Evolutionary conservation across 2,329 filamentous ascomycete species (phyloP).

Genomic region (Fusarium nanum): DNA sequence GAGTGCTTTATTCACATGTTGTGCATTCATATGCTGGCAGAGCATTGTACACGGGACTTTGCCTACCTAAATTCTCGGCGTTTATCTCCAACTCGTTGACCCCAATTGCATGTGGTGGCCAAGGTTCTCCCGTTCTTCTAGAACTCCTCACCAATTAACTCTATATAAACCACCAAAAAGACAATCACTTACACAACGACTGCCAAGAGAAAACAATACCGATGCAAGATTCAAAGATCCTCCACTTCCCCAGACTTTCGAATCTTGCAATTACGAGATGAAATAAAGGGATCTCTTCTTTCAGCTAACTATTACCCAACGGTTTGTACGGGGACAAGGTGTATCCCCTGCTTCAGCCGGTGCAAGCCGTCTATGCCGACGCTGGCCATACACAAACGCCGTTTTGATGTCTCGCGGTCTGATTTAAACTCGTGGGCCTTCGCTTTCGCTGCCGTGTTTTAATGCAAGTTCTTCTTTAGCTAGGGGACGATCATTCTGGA

Average conservation of each 20-base stretch:
- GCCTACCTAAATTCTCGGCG: background rate
- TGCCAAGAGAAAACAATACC: conserved; percentile 8
- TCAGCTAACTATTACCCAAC: conserved; percentile 33
- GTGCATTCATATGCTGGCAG: background rate
- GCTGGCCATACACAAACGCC: background rate
- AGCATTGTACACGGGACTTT: background rate
- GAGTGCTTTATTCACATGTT: background rate
- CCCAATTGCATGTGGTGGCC: background rate
- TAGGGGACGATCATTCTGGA: conserved; percentile 8
- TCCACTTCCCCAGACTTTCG: conserved; percentile 35
- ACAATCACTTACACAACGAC: background rate
- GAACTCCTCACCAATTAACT: conserved; percentile 8
- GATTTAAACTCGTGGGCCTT: conserved; percentile 30
- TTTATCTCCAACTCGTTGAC: conserved; percentile 14
- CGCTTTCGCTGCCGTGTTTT: background rate
- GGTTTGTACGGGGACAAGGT: conserved; percentile 19
- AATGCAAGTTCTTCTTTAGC: background rate
- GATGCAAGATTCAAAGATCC: background rate
- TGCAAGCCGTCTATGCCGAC: conserved; percentile 26
- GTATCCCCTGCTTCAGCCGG: conserved; percentile 27
- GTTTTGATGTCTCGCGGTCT: background rate
- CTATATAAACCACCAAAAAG: background rate
- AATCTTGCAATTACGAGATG: conserved; percentile 28
- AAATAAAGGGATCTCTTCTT: conserved; percentile 7
- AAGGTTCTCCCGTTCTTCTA: conserved; percentile 9